A percentile compares a stretch with the other conserved stretches of the same genome.
Conservation (phyloP, 1,284 basidiomycete genomes). For the Bothia castanella region DNA sequence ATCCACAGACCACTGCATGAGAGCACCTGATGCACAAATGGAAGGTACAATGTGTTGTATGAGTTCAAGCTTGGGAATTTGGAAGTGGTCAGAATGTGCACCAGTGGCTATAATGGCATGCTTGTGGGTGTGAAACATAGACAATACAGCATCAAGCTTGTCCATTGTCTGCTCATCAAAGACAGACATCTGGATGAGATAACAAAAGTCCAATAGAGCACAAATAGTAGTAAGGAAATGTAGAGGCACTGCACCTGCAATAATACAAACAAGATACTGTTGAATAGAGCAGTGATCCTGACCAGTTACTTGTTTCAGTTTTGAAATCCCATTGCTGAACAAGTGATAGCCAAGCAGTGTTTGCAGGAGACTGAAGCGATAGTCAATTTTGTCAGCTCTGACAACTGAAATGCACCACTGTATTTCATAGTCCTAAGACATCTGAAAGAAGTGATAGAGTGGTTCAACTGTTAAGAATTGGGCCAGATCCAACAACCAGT, state of each 20-base stretch:
- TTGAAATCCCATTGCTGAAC: neutral
- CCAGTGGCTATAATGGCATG: neutral
- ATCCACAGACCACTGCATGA: neutral
- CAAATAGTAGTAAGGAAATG: neutral
- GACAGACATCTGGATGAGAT: neutral
- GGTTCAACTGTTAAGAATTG: neutral
- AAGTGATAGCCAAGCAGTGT: neutral
- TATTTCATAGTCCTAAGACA: neutral
- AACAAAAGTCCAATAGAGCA: neutral
- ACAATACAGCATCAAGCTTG: neutral
- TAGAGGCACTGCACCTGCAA: neutral
- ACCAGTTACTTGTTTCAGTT: neutral
- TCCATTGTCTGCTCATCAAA: neutral
- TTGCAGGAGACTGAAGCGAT: neutral
- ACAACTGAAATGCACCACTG: neutral
- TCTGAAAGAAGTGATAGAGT: neutral
- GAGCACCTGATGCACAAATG: neutral
- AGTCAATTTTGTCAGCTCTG: neutral
- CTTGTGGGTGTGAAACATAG: neutral
- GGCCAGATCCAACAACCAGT: neutral
- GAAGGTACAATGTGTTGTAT: neutral
- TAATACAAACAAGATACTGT: neutral
- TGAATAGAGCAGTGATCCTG: neutral
- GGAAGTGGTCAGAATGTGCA: neutral
- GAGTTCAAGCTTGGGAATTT: conserved; percentile 4